Evolutionary conservation across 306 rosid genomes (phyloP).

Genomic region (Erythrophleum fordii): DNA sequence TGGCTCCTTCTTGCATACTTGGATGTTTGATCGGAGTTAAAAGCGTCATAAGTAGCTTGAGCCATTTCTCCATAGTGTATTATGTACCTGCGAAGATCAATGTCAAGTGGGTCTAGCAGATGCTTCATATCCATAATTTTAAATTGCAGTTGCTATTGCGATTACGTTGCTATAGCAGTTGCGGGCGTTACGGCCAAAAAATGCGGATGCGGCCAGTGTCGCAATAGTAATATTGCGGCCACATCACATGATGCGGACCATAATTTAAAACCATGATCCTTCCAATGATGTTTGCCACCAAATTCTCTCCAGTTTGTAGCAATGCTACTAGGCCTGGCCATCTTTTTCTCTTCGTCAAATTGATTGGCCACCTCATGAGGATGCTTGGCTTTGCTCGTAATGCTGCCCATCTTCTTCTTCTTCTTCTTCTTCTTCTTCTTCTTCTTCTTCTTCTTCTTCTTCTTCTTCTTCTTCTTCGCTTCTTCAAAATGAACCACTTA

Average conservation of each 20-base stretch:
- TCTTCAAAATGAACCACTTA: neutral
- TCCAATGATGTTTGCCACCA: neutral
- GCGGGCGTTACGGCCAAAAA: too few species aligned
- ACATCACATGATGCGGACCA: too few species aligned
- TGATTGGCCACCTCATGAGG: neutral
- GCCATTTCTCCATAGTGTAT: neutral
- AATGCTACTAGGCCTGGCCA: neutral
- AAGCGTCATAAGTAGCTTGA: neutral
- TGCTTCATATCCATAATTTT: too few species aligned
- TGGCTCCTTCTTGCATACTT: neutral
- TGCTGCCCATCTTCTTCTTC: neutral
- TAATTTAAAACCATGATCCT: too few species aligned
- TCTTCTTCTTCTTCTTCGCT: neutral
- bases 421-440: neutral
- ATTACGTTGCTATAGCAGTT: too few species aligned
- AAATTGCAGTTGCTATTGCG: too few species aligned
- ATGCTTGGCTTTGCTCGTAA: neutral
- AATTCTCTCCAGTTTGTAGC: neutral
- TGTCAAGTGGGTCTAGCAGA: neutral
- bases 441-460: neutral
- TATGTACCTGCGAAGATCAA: neutral
- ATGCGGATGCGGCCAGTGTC: too few species aligned
- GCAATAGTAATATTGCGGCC: too few species aligned
- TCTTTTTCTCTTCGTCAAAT: neutral
- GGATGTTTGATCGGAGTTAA: neutral